Evolutionary conservation across 345 rosid genomes (phyloP).

Genomic region (Theobroma cacao): DNA sequence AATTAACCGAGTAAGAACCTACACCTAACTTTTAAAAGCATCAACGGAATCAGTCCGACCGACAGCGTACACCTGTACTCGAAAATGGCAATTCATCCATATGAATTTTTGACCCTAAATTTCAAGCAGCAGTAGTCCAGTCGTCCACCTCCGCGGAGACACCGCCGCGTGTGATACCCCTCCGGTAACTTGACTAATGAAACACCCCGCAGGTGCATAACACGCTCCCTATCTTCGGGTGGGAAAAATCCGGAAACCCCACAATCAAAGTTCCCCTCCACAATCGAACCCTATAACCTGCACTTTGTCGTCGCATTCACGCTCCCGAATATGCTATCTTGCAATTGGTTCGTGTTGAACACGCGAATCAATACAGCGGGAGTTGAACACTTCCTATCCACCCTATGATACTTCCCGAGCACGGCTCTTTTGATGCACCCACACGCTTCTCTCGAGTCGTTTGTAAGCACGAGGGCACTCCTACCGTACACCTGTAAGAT

Average conservation of each 20-base stretch:
- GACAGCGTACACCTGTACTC: too few species aligned
- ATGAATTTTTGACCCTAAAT: too few species aligned
- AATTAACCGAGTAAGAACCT: too few species aligned
- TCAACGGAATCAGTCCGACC: too few species aligned
- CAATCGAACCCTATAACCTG: background rate
- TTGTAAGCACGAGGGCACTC: slow-evolving; percentile 22
- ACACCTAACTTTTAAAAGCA: too few species aligned
- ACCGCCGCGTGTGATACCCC: too few species aligned
- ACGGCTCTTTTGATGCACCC: slow-evolving; percentile 31
- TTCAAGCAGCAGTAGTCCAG: too few species aligned
- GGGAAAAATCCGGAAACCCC: background rate
- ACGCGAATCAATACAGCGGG: background rate
- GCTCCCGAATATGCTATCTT: too few species aligned
- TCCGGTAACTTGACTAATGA: too few species aligned
- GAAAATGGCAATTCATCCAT: too few species aligned
- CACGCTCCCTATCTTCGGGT: slow-evolving; percentile 2
- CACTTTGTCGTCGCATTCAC: background rate
- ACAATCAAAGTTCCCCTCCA: slow-evolving; percentile 9
- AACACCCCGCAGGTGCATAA: background rate
- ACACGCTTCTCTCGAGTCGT: slow-evolving; percentile 23
- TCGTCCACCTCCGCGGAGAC: too few species aligned
- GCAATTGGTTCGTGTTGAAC: background rate
- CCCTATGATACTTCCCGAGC: slow-evolving; percentile 18
- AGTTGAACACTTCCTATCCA: background rate
- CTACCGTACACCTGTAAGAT: slow-evolving; percentile 47